Percentiles rank a stretch among this genome's conserved stretches.
Conservation (phyloP, 768 basidiomycete genomes). For the Rossbeevera mucosa region DNA sequence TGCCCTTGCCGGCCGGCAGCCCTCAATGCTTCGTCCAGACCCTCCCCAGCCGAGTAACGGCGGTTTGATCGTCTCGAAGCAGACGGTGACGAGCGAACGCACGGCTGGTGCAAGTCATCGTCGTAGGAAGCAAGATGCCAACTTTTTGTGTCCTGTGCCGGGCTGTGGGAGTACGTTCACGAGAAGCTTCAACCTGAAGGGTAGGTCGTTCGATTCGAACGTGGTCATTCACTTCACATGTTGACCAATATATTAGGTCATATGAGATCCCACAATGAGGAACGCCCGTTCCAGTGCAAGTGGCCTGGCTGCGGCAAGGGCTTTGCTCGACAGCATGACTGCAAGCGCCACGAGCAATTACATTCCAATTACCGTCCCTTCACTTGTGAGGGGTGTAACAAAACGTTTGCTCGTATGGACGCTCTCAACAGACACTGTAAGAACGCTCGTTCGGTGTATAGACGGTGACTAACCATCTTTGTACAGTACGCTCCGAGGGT, state of each 20-base stretch:
- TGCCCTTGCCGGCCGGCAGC: conserved; percentile 19
- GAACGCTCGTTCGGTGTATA: conserved; percentile 30
- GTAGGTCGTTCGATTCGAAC: conserved; percentile 34
- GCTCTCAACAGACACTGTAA: conserved; percentile 89
- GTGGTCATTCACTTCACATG: conserved; percentile 8
- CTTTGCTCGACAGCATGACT: conserved; percentile 92
- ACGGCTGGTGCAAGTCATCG: conserved; percentile 84
- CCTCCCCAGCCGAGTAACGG: conserved; percentile 1
- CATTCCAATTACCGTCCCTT: conserved; percentile 92
- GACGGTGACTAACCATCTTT: not conserved
- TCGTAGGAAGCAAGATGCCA: conserved; percentile 83
- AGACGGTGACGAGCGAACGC: conserved; percentile 86
- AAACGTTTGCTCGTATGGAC: conserved; percentile 93
- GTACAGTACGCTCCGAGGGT: conserved; percentile 71
- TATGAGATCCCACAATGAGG: conserved; percentile 89
- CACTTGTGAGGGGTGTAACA: conserved; percentile 87
- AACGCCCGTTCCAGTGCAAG: conserved; percentile 91
- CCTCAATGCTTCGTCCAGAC: conserved; percentile 25
- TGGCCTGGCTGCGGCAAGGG: conserved; percentile 95
- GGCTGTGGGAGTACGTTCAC: conserved; percentile 89
- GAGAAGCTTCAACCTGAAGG: conserved; percentile 89
- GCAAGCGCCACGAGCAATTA: conserved; percentile 92
- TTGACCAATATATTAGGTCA: conserved; percentile 53
- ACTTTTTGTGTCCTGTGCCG: conserved; percentile 76
- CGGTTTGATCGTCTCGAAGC: conserved; percentile 46